Conservation (phyloP, 495 filamentous ascomycete species). For the Aspergillus sclerotiicarbonarius region DNA sequence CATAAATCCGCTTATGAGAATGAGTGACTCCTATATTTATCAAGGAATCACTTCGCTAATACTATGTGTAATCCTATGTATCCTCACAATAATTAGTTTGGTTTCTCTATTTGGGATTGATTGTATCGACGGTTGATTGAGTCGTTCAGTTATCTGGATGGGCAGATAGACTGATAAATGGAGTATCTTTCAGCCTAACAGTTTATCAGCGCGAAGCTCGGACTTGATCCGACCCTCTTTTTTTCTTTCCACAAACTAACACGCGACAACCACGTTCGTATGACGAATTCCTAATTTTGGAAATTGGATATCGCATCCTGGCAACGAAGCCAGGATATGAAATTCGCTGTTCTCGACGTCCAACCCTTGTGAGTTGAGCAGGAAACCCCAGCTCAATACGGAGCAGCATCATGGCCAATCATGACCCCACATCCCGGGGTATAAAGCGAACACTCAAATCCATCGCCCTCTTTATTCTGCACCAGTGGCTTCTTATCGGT, state of each 20-base stretch:
- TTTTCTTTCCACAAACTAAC: neutral
- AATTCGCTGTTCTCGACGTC: too few relatives aligned
- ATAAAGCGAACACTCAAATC: slow-evolving; percentile 13
- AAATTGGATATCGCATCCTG: neutral
- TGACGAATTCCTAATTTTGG: neutral
- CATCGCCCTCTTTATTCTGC: slow-evolving; percentile 38
- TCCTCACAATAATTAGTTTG: too few relatives aligned
- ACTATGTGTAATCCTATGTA: too few relatives aligned
- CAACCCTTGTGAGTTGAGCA: too few relatives aligned
- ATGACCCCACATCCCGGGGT: neutral
- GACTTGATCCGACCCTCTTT: slow-evolving; percentile 5
- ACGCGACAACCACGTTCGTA: neutral
- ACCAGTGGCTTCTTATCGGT: slow-evolving; percentile 57
- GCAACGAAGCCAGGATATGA: too few relatives aligned
- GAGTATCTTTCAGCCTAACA: slow-evolving; percentile 3
- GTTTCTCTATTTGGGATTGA: too few relatives aligned
- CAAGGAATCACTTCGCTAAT: too few relatives aligned
- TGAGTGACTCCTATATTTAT: too few relatives aligned
- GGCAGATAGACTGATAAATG: neutral
- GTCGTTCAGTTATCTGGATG: neutral
- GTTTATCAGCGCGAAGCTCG: slow-evolving; percentile 4
- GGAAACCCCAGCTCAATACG: neutral
- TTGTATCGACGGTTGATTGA: neutral
- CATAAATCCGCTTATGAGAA: too few relatives aligned
- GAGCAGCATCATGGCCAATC: neutral